Percentiles rank a stretch among this genome's conserved stretches.
These are phyloP conservation scores for Gossypium rotundifolium DNA, from an alignment of 345 rosid species.

Conservation along the genomic window DNA sequence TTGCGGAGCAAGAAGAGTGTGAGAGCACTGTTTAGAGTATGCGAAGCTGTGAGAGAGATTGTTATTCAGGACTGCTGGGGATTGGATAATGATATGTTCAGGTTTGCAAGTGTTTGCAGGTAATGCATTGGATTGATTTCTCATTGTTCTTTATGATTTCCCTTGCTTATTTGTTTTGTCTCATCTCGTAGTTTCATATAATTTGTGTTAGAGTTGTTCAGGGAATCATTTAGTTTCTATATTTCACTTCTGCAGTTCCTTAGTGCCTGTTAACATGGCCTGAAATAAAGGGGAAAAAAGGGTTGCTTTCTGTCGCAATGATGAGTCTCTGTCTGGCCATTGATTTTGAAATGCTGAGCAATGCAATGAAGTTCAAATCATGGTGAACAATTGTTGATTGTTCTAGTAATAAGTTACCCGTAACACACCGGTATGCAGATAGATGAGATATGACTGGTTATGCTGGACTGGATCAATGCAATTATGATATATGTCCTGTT, in stretches of 20 bases:
- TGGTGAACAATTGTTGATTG: neutral
- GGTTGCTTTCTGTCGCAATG: neutral
- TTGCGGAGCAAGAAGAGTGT: slow-evolving; percentile 51
- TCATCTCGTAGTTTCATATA: neutral
- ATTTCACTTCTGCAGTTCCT: neutral
- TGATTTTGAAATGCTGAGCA: neutral
- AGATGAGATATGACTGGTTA: neutral
- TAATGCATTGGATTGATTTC: slow-evolving; percentile 21
- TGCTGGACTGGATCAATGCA: neutral
- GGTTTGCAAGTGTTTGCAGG: slow-evolving; percentile 58
- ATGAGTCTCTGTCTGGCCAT: neutral
- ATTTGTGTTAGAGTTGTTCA: neutral
- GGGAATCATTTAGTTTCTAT: neutral
- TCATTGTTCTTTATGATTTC: neutral
- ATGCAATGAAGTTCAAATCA: neutral
- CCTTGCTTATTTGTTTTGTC: slow-evolving; percentile 1
- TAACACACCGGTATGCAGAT: neutral
- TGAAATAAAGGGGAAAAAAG: neutral
- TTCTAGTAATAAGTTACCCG: neutral
- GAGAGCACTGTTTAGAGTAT: slow-evolving; percentile 65
- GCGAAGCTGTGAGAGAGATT: slow-evolving; percentile 64
- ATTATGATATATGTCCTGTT: neutral
- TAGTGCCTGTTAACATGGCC: neutral
- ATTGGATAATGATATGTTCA: slow-evolving; percentile 65
- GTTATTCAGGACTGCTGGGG: slow-evolving; percentile 92